Base-by-base conservation (phyloP, 164 flowering plant genomes). In the Macadamia tetraphylla region DNA sequence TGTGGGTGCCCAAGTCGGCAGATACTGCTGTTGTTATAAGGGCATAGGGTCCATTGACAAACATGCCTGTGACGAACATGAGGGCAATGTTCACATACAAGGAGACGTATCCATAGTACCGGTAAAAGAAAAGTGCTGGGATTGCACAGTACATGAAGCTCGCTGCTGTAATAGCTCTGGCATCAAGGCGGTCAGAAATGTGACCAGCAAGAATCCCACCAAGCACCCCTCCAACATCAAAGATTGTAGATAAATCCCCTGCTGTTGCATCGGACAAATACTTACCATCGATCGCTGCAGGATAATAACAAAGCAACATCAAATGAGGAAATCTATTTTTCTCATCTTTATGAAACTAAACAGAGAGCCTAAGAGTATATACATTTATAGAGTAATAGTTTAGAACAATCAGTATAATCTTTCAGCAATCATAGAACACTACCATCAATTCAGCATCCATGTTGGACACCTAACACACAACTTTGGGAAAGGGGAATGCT, bases 11-110 rank as follows among this genome's bases (percentile, higher is more conserved):
- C 67, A 90, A 64, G 53, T 90, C 96, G 6, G 96, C 91, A 1
- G 96, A 88, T 14, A 90, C 96, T 0, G 96, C 93, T 0, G 96
- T 90, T 23, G 96, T 90, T 70, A 90, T 90, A 14, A 90, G 93
- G 29, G 96, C 91, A 70, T 90, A 88, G 3, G 96, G 96, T 0
- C 90, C 96, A 42, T 90, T 90, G 2, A 90, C 91, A 64, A 90
- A 83, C 81, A 85, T 66, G 18, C 96, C 96, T 0, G 91, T 73
- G 62, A 88, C 61, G 77, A 90, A 70, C 96, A 90, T 88, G 60
- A 90, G 85, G 9, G 58, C 62, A 4, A 79, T 73, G 79, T 90
- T 90, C 35, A 80, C 6, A 29, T 55, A 61, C 69, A 88, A 44
- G 49, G 91, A 87, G 18, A 80, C 31, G 44, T 82, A 78, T 35